Conservation (phyloP, 176 grass and related monocot species). For the Triticum dicoccoides region DNA sequence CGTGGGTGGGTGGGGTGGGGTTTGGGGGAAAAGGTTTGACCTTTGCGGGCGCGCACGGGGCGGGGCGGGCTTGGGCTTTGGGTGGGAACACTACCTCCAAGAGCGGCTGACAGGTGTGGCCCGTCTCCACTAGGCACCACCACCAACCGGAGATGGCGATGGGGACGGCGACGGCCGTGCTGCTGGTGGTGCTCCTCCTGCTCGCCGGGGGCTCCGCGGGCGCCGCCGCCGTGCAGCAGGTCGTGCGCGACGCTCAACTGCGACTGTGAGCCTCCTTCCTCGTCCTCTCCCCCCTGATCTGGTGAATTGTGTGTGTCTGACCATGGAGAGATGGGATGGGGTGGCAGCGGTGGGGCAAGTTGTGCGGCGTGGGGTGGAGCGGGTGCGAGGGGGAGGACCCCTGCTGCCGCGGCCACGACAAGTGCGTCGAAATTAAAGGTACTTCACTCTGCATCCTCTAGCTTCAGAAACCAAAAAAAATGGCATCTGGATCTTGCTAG, state of each 20-base stretch:
- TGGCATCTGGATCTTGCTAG: too few species aligned
- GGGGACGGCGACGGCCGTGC: background rate
- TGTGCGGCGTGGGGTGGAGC: constrained; percentile 64
- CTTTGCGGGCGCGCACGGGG: background rate
- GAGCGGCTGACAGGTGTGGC: too few species aligned
- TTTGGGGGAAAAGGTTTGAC: background rate
- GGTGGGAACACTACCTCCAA: background rate
- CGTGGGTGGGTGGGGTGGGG: background rate
- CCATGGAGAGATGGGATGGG: background rate
- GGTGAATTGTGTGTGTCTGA: too few species aligned
- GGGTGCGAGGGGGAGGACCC: constrained; percentile 83
- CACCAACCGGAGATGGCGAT: too few species aligned
- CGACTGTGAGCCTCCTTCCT: constrained; percentile 43
- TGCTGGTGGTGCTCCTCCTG: background rate
- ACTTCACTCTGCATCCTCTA: background rate
- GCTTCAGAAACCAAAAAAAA: too few species aligned
- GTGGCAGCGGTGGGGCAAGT: constrained; percentile 73
- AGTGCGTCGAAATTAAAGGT: constrained; percentile 91
- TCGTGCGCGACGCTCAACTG: constrained; percentile 74
- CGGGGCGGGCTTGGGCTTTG: background rate
- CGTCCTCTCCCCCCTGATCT: too few species aligned
- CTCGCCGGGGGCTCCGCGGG: background rate
- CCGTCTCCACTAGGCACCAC: background rate
- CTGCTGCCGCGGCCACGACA: constrained; percentile 74
- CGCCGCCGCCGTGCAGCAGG: constrained; percentile 60